A percentile compares a stretch with the other conserved stretches of the same genome.
Conservation (phyloP, 768 basidiomycete species). For the Russula sp. region DNA sequence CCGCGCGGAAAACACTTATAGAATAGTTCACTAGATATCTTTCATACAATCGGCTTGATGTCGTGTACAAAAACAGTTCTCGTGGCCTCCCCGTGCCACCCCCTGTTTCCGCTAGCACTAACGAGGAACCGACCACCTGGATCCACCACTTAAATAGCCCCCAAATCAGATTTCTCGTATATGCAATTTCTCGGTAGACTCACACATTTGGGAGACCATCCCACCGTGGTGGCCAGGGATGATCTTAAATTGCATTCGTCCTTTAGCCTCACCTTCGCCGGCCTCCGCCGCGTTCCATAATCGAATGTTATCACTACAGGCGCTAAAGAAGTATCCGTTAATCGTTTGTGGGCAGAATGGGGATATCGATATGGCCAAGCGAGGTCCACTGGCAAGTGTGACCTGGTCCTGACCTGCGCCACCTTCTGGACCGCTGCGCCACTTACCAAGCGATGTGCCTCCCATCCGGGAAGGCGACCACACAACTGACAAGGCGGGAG, state of each 20-base stretch:
- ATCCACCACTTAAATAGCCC: constrained; percentile 62
- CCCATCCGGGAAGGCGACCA: constrained; percentile 89
- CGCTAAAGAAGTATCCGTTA: constrained; percentile 41
- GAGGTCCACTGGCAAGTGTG: not conserved
- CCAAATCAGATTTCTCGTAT: constrained; percentile 17
- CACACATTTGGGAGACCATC: constrained; percentile 88
- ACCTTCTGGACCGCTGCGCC: not conserved
- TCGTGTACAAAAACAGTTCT: constrained; percentile 89
- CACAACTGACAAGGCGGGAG: constrained; percentile 87
- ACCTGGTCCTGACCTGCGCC: constrained; percentile 9
- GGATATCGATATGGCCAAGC: constrained; percentile 7
- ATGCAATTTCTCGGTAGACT: constrained; percentile 34
- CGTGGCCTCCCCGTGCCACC: constrained; percentile 90
- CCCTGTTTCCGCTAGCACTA: constrained; percentile 89
- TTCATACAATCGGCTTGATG: constrained; percentile 43
- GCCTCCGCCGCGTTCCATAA: constrained; percentile 88
- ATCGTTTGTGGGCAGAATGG: not conserved
- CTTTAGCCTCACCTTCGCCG: constrained; percentile 56
- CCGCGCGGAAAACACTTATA: constrained; percentile 9
- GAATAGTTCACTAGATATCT: constrained; percentile 7
- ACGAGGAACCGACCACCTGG: constrained; percentile 78
- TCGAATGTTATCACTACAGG: constrained; percentile 88
- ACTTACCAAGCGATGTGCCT: constrained; percentile 84
- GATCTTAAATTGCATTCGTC: constrained; percentile 85
- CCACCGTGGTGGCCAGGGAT: constrained; percentile 96